A percentile compares a stretch with the other conserved stretches of the same genome.
These are phyloP conservation scores for Talaromyces rugulosus DNA, from an alignment of 2,329 filamentous ascomycete species.

Conservation along the genomic window DNA sequence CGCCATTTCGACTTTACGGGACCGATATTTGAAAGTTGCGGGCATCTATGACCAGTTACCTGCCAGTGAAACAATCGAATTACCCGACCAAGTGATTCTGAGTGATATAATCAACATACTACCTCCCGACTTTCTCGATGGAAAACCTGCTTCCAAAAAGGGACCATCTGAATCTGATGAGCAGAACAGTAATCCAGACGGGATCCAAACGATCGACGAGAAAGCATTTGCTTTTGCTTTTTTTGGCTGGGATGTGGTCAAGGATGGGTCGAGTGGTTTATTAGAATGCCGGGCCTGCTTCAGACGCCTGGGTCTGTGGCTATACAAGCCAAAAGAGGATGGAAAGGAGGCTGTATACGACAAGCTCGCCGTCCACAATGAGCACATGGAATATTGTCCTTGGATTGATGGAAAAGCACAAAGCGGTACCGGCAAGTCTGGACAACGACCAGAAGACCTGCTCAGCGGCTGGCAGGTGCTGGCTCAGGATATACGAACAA, in stretches of 20 bases:
- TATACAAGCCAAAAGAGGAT: slow-evolving; percentile 75
- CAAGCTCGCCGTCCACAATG: slow-evolving; percentile 63
- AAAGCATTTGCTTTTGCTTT: slow-evolving; percentile 66
- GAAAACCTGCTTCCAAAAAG: slow-evolving; percentile 1
- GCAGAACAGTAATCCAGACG: background rate
- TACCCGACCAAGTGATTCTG: slow-evolving; percentile 29
- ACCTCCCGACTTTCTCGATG: slow-evolving; percentile 23
- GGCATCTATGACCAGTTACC: slow-evolving; percentile 37
- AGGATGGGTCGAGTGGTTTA: slow-evolving; percentile 51
- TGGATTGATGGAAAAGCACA: slow-evolving; percentile 67
- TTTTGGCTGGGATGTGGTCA: slow-evolving; percentile 66
- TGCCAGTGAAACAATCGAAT: slow-evolving; percentile 24
- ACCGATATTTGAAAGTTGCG: slow-evolving; percentile 59
- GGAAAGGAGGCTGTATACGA: slow-evolving; percentile 31
- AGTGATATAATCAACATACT: slow-evolving; percentile 26
- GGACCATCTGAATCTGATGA: background rate
- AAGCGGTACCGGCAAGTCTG: slow-evolving; percentile 38
- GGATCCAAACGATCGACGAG: slow-evolving; percentile 45
- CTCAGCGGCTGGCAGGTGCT: slow-evolving; percentile 46
- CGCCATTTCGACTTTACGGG: slow-evolving; percentile 56
- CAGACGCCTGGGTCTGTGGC: slow-evolving; percentile 84
- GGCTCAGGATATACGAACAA: slow-evolving; percentile 38
- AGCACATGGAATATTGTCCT: slow-evolving; percentile 80
- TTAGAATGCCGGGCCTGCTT: slow-evolving; percentile 82
- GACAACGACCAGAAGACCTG: slow-evolving; percentile 28